These are phyloP conservation scores for Fusarium poae DNA, from an alignment of 2,329 filamentous ascomycete species.

Conservation along the genomic window DNA sequence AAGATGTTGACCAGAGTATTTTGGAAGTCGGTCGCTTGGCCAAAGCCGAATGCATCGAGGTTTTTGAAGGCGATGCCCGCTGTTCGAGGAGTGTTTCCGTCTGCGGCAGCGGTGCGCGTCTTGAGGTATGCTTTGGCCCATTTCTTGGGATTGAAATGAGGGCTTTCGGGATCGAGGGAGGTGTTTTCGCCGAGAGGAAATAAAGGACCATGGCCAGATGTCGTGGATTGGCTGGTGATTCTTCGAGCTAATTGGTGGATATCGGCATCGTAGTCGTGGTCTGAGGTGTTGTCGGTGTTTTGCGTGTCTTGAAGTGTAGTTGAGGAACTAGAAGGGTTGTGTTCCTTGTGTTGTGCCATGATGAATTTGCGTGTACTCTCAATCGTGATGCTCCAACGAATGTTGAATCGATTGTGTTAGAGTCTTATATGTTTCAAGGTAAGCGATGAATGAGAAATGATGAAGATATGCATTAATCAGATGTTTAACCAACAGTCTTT, in stretches of 20 bases:
- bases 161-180: constrained; percentile 56
- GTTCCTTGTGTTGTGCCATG: neutral
- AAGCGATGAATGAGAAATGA: neutral
- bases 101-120: constrained; percentile 43
- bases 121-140: constrained; percentile 58
- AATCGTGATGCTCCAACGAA: neutral
- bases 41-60: constrained; percentile 74
- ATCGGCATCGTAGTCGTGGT: neutral
- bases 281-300: neutral
- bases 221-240: constrained; percentile 22
- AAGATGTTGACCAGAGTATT: constrained; percentile 71
- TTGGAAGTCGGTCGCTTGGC: constrained; percentile 75
- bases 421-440: neutral
- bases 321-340: constrained; percentile 6
- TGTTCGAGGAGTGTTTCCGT: constrained; percentile 67
- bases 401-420: accelerated
- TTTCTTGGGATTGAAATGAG: constrained; percentile 57
- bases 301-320: neutral
- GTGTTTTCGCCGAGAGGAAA: constrained; percentile 39
- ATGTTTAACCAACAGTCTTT: neutral
- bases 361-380: neutral
- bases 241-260: constrained; percentile 33
- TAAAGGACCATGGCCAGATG: constrained; percentile 26
- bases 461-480: neutral
- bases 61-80: constrained; percentile 74